These are phyloP conservation scores for Lyophyllum semitale DNA, from an alignment of 768 basidiomycete species.

Conservation along the genomic window DNA sequence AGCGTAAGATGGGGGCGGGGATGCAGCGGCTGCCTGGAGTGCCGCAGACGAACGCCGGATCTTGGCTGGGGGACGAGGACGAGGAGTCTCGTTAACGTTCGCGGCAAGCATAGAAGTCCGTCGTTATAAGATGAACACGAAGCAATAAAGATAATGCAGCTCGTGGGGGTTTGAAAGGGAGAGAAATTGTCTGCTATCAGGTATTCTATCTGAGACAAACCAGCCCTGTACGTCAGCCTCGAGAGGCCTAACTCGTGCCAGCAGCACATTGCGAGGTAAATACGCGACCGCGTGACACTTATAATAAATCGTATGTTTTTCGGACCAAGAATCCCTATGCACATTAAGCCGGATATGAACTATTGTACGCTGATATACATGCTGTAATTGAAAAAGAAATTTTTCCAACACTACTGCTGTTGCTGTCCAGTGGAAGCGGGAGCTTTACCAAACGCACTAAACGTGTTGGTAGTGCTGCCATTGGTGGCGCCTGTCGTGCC, in stretches of 20 bases:
- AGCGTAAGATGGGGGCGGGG: conserved; percentile 47
- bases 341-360: conserved; percentile 6
- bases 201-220: conserved; percentile 5
- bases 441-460: conserved; percentile 19
- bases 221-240: conserved; percentile 10
- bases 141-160: conserved; percentile 1
- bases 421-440: conserved; percentile 27
- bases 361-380: conserved; percentile 20
- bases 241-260: neutral
- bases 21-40: conserved; percentile 32
- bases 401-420: conserved; percentile 15
- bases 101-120: conserved; percentile 31
- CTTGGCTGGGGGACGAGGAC: conserved; percentile 74
- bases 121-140: neutral
- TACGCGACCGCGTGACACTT: conserved; percentile 2
- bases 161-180: neutral
- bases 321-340: neutral
- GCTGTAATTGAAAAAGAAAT: conserved; percentile 4
- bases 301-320: neutral
- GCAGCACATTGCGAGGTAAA: neutral
- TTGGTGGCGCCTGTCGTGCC: conserved; percentile 12
- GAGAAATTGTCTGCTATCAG: neutral
- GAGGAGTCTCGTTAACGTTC: conserved; percentile 49
- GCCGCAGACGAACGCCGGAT: conserved; percentile 49
- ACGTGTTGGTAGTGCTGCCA: conserved; percentile 5